Conservation (phyloP, 106 monocot species). For the Alisma plantagoaquatica region DNA sequence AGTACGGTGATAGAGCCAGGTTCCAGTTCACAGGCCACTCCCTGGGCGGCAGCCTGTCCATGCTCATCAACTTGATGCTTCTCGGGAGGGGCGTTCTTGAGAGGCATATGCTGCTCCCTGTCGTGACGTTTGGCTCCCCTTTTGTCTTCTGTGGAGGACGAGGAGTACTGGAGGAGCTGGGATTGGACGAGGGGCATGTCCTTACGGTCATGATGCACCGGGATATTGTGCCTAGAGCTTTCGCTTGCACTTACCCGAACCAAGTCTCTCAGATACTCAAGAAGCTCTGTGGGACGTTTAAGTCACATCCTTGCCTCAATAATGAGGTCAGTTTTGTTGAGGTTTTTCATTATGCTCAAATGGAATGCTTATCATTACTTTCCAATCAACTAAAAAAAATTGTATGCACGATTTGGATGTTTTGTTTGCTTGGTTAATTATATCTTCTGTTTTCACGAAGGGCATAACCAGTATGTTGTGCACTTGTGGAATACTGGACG, state of each 20-base stretch:
- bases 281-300: conserved; percentile 50
- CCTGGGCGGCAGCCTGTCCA: conserved; percentile 78
- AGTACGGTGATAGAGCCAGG: conserved; percentile 32
- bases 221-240: conserved; percentile 87
- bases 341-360: too few species aligned
- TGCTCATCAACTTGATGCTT: conserved; percentile 73
- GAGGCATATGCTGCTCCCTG: conserved; percentile 33
- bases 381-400: too few species aligned
- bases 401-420: too few species aligned
- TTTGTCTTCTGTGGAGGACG: conserved; percentile 69
- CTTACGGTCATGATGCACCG: conserved; percentile 73
- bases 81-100: conserved; percentile 28
- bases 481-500: too few species aligned
- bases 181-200: conserved; percentile 41
- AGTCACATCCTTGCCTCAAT: conserved; percentile 72
- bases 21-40: conserved; percentile 79
- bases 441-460: too few species aligned
- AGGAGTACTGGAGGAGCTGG: conserved; percentile 28
- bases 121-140: conserved; percentile 82
- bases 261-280: conserved; percentile 59
- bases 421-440: too few species aligned
- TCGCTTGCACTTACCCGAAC: conserved; percentile 72
- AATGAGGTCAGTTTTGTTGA: conserved; percentile 27
- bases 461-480: too few species aligned
- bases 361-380: too few species aligned